These are phyloP conservation scores for Astragalus membranaceus DNA, from an alignment of 306 rosid species.

Conservation along the genomic window DNA sequence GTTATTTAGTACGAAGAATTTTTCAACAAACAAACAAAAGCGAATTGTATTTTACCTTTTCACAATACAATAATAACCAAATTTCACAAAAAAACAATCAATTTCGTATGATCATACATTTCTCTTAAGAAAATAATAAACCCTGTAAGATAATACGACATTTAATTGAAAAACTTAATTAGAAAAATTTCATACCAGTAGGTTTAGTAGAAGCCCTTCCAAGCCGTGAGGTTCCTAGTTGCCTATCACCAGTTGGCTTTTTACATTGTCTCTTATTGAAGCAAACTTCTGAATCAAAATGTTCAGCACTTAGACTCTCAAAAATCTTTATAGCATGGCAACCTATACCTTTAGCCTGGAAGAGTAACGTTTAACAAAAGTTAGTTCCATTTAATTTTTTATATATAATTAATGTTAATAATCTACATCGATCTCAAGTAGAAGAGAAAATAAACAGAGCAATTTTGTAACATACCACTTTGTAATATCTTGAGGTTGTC, in stretches of 20 bases:
- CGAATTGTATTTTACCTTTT: too few species aligned
- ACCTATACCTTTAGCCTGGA: not conserved
- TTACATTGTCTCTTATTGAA: not conserved
- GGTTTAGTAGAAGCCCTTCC: not conserved
- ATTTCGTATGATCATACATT: too few species aligned
- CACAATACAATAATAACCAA: too few species aligned
- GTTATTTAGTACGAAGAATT: too few species aligned
- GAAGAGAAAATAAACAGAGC: not conserved
- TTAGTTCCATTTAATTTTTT: not conserved
- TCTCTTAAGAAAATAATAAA: too few species aligned
- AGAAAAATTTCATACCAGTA: not conserved
- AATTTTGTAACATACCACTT: slow-evolving; percentile 11
- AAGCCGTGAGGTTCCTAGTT: not conserved
- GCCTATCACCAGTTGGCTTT: not conserved
- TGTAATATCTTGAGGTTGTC: not conserved
- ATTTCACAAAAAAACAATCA: too few species aligned
- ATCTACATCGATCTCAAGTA: not conserved
- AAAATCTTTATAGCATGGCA: not conserved
- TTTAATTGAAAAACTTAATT: too few species aligned
- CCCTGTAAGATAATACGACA: too few species aligned
- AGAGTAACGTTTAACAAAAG: not conserved
- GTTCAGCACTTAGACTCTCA: not conserved
- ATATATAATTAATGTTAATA: not conserved
- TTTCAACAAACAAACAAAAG: too few species aligned
- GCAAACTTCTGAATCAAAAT: not conserved